phyloP scores from a whole-genome alignment of 176 grass and related monocot species.

The Rhynchospora breviuscula region DNA sequence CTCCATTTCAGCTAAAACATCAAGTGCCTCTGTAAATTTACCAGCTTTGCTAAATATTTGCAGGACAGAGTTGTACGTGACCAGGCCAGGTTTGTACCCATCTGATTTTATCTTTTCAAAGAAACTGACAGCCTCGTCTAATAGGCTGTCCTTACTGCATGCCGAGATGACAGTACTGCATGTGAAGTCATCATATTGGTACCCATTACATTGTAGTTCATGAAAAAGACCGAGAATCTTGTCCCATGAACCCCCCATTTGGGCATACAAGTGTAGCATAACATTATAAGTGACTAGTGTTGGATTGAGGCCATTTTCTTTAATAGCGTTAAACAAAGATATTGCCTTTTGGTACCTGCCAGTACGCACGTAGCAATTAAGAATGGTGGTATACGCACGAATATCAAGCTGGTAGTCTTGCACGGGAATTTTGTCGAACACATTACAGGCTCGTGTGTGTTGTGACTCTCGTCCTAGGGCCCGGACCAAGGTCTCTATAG shows the following conservation, averaged over 20 bases:
- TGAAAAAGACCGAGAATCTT: constrained; percentile 51
- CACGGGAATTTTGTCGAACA: constrained; percentile 71
- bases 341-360: constrained; percentile 51
- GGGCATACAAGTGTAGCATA: constrained; percentile 76
- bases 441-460: constrained; percentile 34
- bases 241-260: constrained; percentile 72
- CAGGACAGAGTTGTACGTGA: constrained; percentile 74
- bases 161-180: constrained; percentile 77
- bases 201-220: constrained; percentile 40
- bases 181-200: constrained; percentile 68
- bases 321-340: constrained; percentile 52
- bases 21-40: constrained; percentile 49
- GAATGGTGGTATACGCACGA: constrained; percentile 69
- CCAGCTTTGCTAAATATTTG: constrained; percentile 76
- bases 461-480: constrained; percentile 37
- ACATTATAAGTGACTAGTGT: constrained; percentile 91
- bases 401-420: constrained; percentile 47
- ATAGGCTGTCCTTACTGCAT: constrained; percentile 49
- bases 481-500: constrained; percentile 63
- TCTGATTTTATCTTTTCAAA: constrained; percentile 57
- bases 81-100: constrained; percentile 46
- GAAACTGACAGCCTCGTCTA: constrained; percentile 51
- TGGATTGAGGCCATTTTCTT: constrained; percentile 41
- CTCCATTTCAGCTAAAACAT: constrained; percentile 72
- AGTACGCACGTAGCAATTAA: constrained; percentile 53